Percentiles rank a stretch among this genome's conserved stretches.
These are phyloP conservation scores for Tolypocladium cylindrosporum DNA, from an alignment of 2,329 filamentous ascomycete species.

Conservation along the genomic window DNA sequence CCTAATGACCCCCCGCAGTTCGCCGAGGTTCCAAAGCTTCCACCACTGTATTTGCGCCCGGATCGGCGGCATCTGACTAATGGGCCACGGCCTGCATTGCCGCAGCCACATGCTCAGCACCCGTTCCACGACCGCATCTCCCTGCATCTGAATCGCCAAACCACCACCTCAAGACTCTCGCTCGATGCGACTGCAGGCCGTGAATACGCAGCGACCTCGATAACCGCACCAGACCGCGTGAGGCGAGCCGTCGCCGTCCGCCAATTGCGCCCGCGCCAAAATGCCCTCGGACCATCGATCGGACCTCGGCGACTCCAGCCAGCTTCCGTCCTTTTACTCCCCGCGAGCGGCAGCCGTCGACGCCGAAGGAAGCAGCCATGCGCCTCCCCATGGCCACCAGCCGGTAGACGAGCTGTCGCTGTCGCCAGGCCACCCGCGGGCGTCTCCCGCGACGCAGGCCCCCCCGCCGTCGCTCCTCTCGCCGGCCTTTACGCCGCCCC, in stretches of 20 bases:
- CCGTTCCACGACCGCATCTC: not conserved
- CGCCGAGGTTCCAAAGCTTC: not conserved
- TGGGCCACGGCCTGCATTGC: not conserved
- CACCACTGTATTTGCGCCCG: not conserved
- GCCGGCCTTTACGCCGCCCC: slow-evolving; percentile 70
- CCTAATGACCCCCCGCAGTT: not conserved
- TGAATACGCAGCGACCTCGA: not conserved
- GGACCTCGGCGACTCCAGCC: slow-evolving; percentile 18
- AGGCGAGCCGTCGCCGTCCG: not conserved
- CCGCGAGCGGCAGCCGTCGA: slow-evolving; percentile 24
- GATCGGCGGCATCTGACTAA: not conserved
- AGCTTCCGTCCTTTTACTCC: slow-evolving; percentile 38
- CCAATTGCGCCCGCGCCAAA: slow-evolving; percentile 4
- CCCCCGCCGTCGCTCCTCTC: slow-evolving; percentile 67
- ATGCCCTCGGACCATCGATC: slow-evolving; percentile 15
- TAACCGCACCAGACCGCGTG: not conserved
- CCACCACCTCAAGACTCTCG: not conserved
- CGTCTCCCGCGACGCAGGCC: slow-evolving; percentile 8
- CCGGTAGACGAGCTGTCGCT: slow-evolving; percentile 26
- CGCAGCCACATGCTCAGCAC: not conserved
- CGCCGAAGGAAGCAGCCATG: slow-evolving; percentile 7
- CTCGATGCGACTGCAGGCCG: not conserved
- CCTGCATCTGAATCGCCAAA: not conserved
- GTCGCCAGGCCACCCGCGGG: slow-evolving; percentile 12
- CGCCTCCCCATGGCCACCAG: slow-evolving; percentile 8